Conservation (phyloP, 345 rosid genomes). For the Lenwebbia sp. region DNA sequence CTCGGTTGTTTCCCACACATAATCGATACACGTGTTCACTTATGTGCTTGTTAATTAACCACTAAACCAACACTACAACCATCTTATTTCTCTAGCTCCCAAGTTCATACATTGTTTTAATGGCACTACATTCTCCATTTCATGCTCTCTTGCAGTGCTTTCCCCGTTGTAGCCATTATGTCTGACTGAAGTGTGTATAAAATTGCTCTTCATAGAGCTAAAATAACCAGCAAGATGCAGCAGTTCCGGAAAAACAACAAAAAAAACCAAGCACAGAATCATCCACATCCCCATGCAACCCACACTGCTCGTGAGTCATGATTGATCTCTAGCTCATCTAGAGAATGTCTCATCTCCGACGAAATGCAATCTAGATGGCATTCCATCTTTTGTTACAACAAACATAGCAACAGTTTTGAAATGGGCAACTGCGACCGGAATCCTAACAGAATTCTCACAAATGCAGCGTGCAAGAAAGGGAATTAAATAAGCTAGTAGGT, state of each 20-base stretch:
- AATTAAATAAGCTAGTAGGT: neutral
- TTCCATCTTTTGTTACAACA: neutral
- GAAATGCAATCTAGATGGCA: neutral
- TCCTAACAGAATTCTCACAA: neutral
- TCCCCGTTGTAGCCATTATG: neutral
- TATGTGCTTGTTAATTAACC: neutral
- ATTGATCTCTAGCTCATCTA: neutral
- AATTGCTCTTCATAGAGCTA: neutral
- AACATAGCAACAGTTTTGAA: neutral
- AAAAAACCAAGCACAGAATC: neutral
- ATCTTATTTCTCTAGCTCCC: neutral
- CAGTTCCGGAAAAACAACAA: accelerated
- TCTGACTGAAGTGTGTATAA: neutral
- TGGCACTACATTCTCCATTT: neutral
- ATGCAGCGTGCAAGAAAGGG: neutral
- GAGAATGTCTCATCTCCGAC: neutral
- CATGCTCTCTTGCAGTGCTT: neutral
- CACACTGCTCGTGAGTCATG: neutral
- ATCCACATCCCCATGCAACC: neutral
- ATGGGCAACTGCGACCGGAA: neutral
- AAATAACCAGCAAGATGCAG: neutral
- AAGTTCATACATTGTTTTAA: neutral
- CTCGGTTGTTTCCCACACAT: too few species aligned
- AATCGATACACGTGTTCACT: too few species aligned
- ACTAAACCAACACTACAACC: neutral